phyloP scores from a whole-genome alignment of 129 eudicot species.

The Chrysanthemum makinoi region DNA sequence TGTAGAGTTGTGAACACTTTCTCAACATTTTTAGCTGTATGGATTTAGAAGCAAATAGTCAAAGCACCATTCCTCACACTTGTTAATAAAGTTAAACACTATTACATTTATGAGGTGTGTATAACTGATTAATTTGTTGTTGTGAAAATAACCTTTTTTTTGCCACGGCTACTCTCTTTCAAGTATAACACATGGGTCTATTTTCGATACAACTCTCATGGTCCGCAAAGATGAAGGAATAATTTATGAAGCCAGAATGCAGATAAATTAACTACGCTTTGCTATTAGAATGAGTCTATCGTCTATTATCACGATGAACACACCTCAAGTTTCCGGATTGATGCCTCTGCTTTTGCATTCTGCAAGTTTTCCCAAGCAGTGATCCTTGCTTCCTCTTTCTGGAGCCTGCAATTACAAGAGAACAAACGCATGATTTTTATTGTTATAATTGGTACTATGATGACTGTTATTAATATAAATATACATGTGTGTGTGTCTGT shows the following conservation, averaged over 20 bases:
- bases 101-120: no score
- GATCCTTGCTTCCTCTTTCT: constrained; percentile 81
- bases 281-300: background rate
- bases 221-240: no score
- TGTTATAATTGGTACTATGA: background rate
- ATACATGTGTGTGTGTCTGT: constrained; percentile 12
- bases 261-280: background rate
- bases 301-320: constrained; percentile 3
- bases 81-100: no score
- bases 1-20: no score
- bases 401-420: constrained; percentile 48
- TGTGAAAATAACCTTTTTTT: no score
- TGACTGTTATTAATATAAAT: background rate
- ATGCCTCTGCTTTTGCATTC: constrained; percentile 93
- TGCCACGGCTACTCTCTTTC: no score
- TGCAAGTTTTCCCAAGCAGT: constrained; percentile 98
- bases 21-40: no score
- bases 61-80: no score
- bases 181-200: no score
- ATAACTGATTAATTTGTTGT: background rate
- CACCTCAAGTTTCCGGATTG: constrained; percentile 87
- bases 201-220: no score
- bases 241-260: no score
- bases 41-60: no score
- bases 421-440: constrained; percentile 12